phyloP scores from a whole-genome alignment of 1,139 yeast genomes.

The Taiozyma onychis region DNA sequence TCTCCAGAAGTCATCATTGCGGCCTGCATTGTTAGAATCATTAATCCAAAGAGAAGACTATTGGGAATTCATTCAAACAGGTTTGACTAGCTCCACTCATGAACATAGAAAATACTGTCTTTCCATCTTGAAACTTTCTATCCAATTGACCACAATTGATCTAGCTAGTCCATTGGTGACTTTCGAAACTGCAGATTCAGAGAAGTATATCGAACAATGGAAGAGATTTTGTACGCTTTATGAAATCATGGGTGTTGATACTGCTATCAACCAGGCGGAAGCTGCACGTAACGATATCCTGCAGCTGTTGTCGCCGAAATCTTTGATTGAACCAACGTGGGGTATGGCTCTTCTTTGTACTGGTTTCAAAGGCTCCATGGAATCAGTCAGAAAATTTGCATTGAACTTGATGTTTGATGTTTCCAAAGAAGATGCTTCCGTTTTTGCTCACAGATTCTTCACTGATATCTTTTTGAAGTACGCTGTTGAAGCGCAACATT shows the following conservation, averaged over 20 bases:
- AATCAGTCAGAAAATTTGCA: conserved; percentile 66
- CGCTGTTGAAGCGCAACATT: conserved; percentile 61
- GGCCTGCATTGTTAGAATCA: conserved; percentile 28
- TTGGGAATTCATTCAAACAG: conserved; percentile 56
- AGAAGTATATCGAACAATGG: conserved; percentile 52
- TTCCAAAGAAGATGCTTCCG: conserved; percentile 33
- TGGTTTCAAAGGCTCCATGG: conserved; percentile 76
- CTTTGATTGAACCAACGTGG: conserved; percentile 63
- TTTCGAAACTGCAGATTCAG: conserved; percentile 37
- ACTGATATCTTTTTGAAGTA: conserved; percentile 54
- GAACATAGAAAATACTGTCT: conserved; percentile 72
- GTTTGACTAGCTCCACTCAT: conserved; percentile 52
- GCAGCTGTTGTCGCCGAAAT: conserved; percentile 44
- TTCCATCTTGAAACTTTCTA: conserved; percentile 58
- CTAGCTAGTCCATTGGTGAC: conserved; percentile 38
- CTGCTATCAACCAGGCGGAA: conserved; percentile 80
- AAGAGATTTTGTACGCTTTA: conserved; percentile 64
- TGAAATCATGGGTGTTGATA: conserved; percentile 79
- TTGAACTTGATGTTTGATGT: conserved; percentile 52
- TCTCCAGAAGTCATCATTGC: conserved; percentile 5
- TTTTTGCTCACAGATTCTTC: conserved; percentile 46
- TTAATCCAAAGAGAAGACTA: conserved; percentile 38
- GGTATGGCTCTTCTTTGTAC: conserved; percentile 66
- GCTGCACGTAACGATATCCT: conserved; percentile 69
- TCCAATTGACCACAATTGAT: conserved; percentile 39